Evolutionary conservation across 2,329 filamentous ascomycete species (phyloP), one percentile per base, ranked within the genome.

Genomic region (Cercospora sesami): DNA sequence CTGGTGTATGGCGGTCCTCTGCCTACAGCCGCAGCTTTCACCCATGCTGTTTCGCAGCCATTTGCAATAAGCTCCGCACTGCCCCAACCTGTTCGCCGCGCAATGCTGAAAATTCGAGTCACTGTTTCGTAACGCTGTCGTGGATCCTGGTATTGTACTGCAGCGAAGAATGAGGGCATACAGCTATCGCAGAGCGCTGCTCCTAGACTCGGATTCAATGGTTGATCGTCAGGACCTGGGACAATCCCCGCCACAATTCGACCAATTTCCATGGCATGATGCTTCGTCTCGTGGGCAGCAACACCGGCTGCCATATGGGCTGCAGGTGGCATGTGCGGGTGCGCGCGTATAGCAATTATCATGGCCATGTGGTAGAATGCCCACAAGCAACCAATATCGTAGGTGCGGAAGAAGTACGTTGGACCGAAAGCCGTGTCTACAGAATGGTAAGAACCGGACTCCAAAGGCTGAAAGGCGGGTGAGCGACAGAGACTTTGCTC

Each of bases 301-400:
- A 96, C 85, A 7, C 90, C 91, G 0, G 93, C 93, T 2, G 95
- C 93, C 74, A 93, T 87, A 87, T 96, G 93, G 39, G 93, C 91
- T 8, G 94, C 89, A 0, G 94, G 93, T 0, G 94, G 94, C 93
- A 97, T 97, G 26, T 87, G 87, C 0, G 95, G 95, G 73, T 97
- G 94, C 0, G 89, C 85, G 36, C 95, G 87, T 68, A 94, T 84
- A n/a, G 95, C 85, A 64, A 94, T 86, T 66, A 98, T 94, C 58
- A 93, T 85, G 0, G 90, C 90, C 84, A 94, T 92, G 79, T 96
- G 91, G 78, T 92, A 94, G 71, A 94, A 90, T 76, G 91, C 89
- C 92, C 93, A 97, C 23, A 97, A 85, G 36, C 92, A 90, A 2
- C 91, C 92, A 70, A 98, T 91, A n/a, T 90, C 90, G 78, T 93